Evolutionary conservation across 768 basidiomycete species (phyloP), one percentile per base, ranked within the genome.

Genomic region (Suillus spraguei): DNA sequence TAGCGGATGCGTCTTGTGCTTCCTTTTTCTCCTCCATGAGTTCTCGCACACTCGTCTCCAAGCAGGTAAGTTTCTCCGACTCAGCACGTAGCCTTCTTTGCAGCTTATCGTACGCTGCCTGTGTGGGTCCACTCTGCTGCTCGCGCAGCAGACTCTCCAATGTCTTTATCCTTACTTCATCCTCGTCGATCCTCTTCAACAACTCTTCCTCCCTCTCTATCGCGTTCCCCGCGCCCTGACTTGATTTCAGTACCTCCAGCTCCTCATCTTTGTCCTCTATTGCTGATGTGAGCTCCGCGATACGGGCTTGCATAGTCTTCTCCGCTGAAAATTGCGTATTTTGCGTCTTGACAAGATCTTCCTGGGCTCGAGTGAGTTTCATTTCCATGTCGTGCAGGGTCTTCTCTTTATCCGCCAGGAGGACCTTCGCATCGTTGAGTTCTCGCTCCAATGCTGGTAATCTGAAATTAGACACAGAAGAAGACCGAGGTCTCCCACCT

Each of bases 141-240:
- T 80, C 80, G 28, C 77, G 71, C 3, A 85, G 69, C 72, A 84
- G 73, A 52, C 71, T 74, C 69, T 90, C 86, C 62, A 91, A 69
- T 3, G 85, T 81, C 4, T 77, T 74, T 41, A 91, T 87, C 73
- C 86, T 89, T 6, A 83, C 85, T 55, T 87, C 87, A 65, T 92
- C 89, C 68, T 90, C 88, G 50, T 92, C 89, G 35, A 92, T 85
- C 66, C 91, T 80, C 72, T 82, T 80, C 71, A 88, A 64, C 35
- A 92, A 69, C 60, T 86, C 86, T 32, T 82, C 81, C 70, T 92
- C 91, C 59, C 90, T 78, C 63, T 78, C 77, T 24, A 74, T 78
- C 33, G 80, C 74, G 56, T 72, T 70, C 2, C 77, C 84, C 28
- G 74, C 69, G 9, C 60, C 72, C 38, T 80, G 77, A 49, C 50